Evolutionary conservation across 257 asterid genomes (phyloP).

Genomic region (Ballota nigra): DNA sequence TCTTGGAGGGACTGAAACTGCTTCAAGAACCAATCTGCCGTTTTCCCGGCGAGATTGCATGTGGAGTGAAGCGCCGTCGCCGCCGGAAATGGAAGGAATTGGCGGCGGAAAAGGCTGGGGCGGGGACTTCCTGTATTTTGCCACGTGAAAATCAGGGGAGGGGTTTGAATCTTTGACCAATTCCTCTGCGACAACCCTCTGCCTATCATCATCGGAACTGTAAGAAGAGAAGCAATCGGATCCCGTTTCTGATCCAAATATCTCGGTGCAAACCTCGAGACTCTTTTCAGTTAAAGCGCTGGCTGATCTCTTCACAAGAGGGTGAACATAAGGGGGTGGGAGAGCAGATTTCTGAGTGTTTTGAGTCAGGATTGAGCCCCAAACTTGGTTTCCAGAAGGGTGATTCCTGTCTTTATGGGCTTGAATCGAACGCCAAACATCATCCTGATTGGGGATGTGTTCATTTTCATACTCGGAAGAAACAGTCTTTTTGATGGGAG

Average conservation of each 20-base stretch:
- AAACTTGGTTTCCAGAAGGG: constrained; percentile 17
- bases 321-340: constrained; percentile 55
- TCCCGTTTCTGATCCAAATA: constrained; percentile 89
- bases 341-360: constrained; percentile 32
- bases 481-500: constrained; percentile 32
- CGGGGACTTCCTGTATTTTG: constrained; percentile 45
- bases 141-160: constrained; percentile 32
- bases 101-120: constrained; percentile 74
- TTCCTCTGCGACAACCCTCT: constrained; percentile 5
- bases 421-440: constrained; percentile 58
- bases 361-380: constrained; percentile 48
- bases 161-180: background rate
- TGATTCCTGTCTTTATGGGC: constrained; percentile 18
- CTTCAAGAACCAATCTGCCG: constrained; percentile 77
- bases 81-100: constrained; percentile 52
- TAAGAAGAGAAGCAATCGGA: constrained; percentile 51
- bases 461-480: constrained; percentile 28
- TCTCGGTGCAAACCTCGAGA: constrained; percentile 82
- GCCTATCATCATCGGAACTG: constrained; percentile 29
- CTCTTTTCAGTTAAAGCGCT: constrained; percentile 58
- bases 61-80: constrained; percentile 47
- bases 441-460: constrained; percentile 35
- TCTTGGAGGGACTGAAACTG: constrained; percentile 46
- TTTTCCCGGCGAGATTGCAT: constrained; percentile 55
- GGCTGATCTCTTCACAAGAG: constrained; percentile 47